These are phyloP conservation scores for Starmerella scarabaei DNA, from an alignment of 805 yeast species.

Conservation along the genomic window DNA sequence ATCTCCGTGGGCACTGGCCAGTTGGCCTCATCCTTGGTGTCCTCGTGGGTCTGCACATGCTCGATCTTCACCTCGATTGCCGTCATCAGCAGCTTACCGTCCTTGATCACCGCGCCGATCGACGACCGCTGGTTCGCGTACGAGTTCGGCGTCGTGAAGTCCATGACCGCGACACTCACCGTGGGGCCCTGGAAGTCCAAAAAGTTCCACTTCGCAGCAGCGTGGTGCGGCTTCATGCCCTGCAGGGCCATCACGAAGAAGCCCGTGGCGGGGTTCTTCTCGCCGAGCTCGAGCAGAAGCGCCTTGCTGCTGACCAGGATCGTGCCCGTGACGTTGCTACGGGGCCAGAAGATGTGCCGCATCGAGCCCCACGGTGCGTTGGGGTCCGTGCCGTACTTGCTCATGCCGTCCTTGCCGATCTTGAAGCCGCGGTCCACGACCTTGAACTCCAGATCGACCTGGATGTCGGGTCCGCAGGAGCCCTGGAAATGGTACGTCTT, in stretches of 20 bases:
- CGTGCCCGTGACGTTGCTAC: slow-evolving; percentile 59
- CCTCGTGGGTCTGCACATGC: slow-evolving; percentile 40
- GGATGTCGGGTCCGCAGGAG: slow-evolving; percentile 52
- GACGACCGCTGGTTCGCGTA: slow-evolving; percentile 74
- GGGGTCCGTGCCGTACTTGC: slow-evolving; percentile 73
- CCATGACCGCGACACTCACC: slow-evolving; percentile 75
- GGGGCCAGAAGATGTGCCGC: slow-evolving; percentile 96
- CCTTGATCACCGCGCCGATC: slow-evolving; percentile 58
- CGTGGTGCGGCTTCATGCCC: slow-evolving; percentile 99
- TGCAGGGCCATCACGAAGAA: slow-evolving; percentile 95
- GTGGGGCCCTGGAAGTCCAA: slow-evolving; percentile 70
- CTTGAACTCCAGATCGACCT: slow-evolving; percentile 53
- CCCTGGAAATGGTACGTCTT: slow-evolving; percentile 42
- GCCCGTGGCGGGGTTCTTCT: slow-evolving; percentile 29
- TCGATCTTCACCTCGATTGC: slow-evolving; percentile 44
- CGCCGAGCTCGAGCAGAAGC: slow-evolving; percentile 26
- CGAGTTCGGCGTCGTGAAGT: slow-evolving; percentile 84
- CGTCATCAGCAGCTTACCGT: slow-evolving; percentile 49
- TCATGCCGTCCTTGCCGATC: slow-evolving; percentile 77
- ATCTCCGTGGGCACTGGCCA: slow-evolving; percentile 79
- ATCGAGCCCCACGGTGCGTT: slow-evolving; percentile 91
- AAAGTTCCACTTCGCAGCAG: slow-evolving; percentile 95
- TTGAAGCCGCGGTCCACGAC: slow-evolving; percentile 61
- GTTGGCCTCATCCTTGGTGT: slow-evolving; percentile 52
- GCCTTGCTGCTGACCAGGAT: slow-evolving; percentile 34